Percentiles rank a stretch among this genome's conserved stretches.
These are phyloP conservation scores for Aspergillus saccharolyticus DNA, from an alignment of 495 filamentous ascomycete genomes.

Conservation along the genomic window DNA sequence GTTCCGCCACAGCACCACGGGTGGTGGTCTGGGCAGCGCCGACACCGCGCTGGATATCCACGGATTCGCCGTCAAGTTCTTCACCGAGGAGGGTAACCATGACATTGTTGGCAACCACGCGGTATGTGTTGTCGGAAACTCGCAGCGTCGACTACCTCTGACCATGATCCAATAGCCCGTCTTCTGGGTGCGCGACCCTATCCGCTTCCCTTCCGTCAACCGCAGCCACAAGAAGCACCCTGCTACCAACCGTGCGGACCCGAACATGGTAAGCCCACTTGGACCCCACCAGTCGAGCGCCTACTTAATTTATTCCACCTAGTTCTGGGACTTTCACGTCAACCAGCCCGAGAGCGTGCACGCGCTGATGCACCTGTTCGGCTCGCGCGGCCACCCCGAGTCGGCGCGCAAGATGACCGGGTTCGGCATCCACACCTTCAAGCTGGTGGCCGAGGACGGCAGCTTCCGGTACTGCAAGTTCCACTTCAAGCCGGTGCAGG, in stretches of 20 bases:
- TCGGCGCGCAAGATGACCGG: conserved; percentile 60
- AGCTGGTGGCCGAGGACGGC: conserved; percentile 51
- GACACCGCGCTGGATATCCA: conserved; percentile 63
- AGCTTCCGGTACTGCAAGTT: conserved; percentile 58
- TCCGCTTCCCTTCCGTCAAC: conserved; percentile 51
- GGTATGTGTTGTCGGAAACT: conserved; percentile 7
- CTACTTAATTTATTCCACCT: too few species aligned
- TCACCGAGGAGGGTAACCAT: conserved; percentile 73
- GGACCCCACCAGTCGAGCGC: too few species aligned
- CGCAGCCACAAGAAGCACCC: conserved; percentile 48
- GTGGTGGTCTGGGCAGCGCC: conserved; percentile 57
- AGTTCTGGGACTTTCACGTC: conserved; percentile 52
- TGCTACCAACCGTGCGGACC: conserved; percentile 40
- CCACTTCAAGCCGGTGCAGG: conserved; percentile 55
- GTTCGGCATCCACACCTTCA: conserved; percentile 64
- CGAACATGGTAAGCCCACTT: conserved; percentile 46
- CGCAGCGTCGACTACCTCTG: background rate
- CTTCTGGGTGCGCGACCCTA: conserved; percentile 52
- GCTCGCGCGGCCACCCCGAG: conserved; percentile 58
- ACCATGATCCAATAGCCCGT: conserved; percentile 28
- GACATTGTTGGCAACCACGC: conserved; percentile 46
- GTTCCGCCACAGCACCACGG: conserved; percentile 61
- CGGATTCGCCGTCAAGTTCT: conserved; percentile 69
- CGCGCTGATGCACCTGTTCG: conserved; percentile 64
- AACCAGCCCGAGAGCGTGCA: conserved; percentile 47